Evolutionary conservation across 305 asterid genomes (phyloP).

Genomic region (Rubia peregrina): DNA sequence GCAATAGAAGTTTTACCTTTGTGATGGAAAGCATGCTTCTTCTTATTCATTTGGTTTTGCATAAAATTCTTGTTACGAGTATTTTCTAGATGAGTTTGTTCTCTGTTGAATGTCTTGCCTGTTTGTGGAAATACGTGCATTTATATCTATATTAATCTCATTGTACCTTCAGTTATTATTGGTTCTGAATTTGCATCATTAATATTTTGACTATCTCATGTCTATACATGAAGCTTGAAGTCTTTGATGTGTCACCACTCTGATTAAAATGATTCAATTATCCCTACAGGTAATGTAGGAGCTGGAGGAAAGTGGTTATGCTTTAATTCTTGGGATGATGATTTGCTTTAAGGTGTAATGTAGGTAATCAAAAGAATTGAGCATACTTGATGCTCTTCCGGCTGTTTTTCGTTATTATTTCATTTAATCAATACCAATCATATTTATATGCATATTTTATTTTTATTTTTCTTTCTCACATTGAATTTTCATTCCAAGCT

Average conservation of each 20-base stretch:
- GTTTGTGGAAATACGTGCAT: not conserved
- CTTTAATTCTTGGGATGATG: too few species aligned
- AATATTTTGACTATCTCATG: not conserved
- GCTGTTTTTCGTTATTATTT: too few species aligned
- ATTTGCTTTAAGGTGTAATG: not conserved
- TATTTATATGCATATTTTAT: not conserved
- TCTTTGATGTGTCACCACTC: too few species aligned
- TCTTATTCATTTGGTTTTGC: not conserved
- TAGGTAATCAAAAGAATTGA: not conserved
- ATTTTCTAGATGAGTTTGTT: not conserved
- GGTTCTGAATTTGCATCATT: not conserved
- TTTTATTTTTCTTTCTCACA: not conserved
- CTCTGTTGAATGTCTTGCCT: not conserved
- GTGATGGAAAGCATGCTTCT: not conserved
- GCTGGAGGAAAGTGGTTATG: too few species aligned
- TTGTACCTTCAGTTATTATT: not conserved
- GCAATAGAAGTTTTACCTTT: not conserved
- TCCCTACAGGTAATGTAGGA: too few species aligned
- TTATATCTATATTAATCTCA: too few species aligned
- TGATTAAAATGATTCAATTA: too few species aligned
- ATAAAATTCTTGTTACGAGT: not conserved
- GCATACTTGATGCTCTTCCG: not conserved
- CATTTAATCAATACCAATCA: not conserved
- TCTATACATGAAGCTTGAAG: too few species aligned
- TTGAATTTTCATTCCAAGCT: not conserved